Conservation (phyloP, 306 rosid species). For the Delonix regia region DNA sequence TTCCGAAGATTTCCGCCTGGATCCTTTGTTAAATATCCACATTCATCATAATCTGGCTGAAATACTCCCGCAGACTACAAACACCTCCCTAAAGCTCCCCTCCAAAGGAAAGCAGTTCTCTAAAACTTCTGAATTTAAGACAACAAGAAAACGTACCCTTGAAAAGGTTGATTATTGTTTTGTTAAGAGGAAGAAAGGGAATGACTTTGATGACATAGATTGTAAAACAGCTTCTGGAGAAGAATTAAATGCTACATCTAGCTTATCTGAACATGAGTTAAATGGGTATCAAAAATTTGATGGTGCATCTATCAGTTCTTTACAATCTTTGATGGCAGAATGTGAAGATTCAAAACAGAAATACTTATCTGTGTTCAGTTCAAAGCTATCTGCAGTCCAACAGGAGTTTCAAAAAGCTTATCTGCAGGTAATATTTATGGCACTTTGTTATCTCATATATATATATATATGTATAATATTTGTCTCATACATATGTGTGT, state of each 20-base stretch:
- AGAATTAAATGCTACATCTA: slow-evolving; percentile 33
- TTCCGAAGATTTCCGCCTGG: slow-evolving; percentile 85
- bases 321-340: slow-evolving; percentile 51
- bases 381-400: slow-evolving; percentile 69
- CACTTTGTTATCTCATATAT: neutral
- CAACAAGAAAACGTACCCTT: slow-evolving; percentile 42
- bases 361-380: slow-evolving; percentile 71
- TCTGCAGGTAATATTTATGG: slow-evolving; percentile 59
- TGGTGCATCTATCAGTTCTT: slow-evolving; percentile 43
- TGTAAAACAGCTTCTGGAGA: slow-evolving; percentile 45
- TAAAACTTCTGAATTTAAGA: slow-evolving; percentile 39
- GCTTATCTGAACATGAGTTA: slow-evolving; percentile 40
- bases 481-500: neutral
- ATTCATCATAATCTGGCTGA: slow-evolving; percentile 90
- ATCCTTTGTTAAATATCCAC: slow-evolving; percentile 85
- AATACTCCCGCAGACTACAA: slow-evolving; percentile 59
- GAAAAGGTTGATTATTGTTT: slow-evolving; percentile 50
- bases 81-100: slow-evolving; percentile 38
- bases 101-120: slow-evolving; percentile 46
- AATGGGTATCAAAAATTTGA: slow-evolving; percentile 42
- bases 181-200: slow-evolving; percentile 71
- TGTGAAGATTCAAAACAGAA: slow-evolving; percentile 72
- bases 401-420: slow-evolving; percentile 75
- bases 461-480: neutral
- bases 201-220: slow-evolving; percentile 38